Evolutionary conservation across 768 basidiomycete species (phyloP), one percentile per base, ranked within the genome.

Genomic region (Flagelloscypha sp.): DNA sequence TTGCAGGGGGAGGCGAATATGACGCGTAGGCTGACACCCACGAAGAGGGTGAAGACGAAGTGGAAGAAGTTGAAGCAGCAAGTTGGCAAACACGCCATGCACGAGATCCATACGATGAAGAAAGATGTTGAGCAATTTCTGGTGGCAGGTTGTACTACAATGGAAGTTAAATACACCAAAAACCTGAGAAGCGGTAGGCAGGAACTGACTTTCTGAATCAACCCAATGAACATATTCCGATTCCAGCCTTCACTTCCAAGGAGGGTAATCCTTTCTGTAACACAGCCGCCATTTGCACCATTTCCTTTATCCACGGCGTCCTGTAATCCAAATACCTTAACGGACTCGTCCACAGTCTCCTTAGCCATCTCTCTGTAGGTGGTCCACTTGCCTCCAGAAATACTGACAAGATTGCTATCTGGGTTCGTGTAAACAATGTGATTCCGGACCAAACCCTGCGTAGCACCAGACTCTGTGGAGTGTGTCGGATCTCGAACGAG

Each of bases 321-420:
- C 50, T 73, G 62, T 37, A 98, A 62, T 19, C 62, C 68, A 62
- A 86, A 95, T 25, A 72, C 72, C 56, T 84, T 72, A 41, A 97
- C 69, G 8, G 94, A 93, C 40, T 70, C 66, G 57, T 97, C 85
- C 29, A 97, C 82, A 0, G 90, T 84, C 64, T 98, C 94, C 63
- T 90, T 72, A 16, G 94, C 90, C 94, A 98, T 95, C 21, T 79
- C 81, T 32, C 86, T 68, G 63, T 97, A 99, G 31, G 94, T 97
- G 40, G 94, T 99, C 94, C 94, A 99, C 59, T 99, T 99, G 4
- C 94, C 94, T 12, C 94, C 94, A 2, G 88, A 90, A 48, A 97
- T 90, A 19, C 93, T 97, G 41, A 99, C 59, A 48, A 99, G 63
- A 12, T 92, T 90, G 42, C 76, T 76, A 30, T 73, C 70, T n/a